Conservation (phyloP, 495 filamentous ascomycete genomes). For the Baudoinia panamericana region DNA sequence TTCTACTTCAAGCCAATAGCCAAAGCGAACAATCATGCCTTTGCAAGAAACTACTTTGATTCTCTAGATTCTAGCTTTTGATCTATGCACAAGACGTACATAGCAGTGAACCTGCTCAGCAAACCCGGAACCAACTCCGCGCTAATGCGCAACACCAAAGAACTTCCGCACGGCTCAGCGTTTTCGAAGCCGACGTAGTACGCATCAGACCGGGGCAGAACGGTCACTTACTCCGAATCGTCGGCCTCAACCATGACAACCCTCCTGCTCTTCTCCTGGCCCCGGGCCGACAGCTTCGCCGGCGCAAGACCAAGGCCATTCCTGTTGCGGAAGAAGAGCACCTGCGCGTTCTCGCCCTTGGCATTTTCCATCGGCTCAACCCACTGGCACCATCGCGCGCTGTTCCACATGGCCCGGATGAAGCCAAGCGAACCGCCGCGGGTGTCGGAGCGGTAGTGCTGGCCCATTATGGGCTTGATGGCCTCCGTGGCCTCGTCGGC, state of each 20-base stretch:
- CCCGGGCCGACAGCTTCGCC: conserved; percentile 20
- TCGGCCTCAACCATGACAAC: conserved; percentile 9
- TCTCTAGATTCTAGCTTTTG: no score
- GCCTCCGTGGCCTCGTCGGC: conserved; percentile 78
- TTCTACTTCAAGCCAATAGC: no score
- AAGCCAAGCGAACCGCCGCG: conserved; percentile 47
- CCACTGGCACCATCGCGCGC: conserved; percentile 62
- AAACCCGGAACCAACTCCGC: conserved; percentile 1
- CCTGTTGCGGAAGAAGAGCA: conserved; percentile 61
- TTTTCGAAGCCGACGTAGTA: background rate
- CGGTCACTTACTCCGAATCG: conserved; percentile 9
- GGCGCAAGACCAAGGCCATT: conserved; percentile 39
- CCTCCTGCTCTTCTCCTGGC: conserved; percentile 15
- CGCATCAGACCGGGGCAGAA: background rate
- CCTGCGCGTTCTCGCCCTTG: conserved; percentile 47
- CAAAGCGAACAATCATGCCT: no score
- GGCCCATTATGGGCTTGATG: conserved; percentile 70
- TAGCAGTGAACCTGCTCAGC: no score
- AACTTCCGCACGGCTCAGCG: background rate
- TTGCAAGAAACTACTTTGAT: no score
- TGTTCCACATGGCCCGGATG: conserved; percentile 43
- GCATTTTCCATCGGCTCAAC: conserved; percentile 47
- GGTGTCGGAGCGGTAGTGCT: conserved; percentile 61
- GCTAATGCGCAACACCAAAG: conserved; percentile 1
- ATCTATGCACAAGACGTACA: no score